Base-by-base conservation (phyloP, 176 grass and related monocot genomes). In the Elymus sibiricus region DNA sequence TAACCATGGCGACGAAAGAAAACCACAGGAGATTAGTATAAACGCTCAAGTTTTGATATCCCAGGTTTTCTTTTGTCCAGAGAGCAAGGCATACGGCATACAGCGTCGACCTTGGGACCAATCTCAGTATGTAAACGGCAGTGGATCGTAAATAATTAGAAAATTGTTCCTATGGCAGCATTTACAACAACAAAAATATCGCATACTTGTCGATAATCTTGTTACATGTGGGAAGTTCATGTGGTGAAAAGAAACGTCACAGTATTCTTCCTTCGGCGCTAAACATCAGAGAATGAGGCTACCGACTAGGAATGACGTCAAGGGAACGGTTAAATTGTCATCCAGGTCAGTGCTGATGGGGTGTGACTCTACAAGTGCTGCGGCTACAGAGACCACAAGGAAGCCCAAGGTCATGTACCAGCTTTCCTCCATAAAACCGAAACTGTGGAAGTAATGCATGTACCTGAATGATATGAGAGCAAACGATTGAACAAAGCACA, bases 371-470 rank as follows among this genome's bases (percentile, higher is more conserved):
- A 94, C 88, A 16, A 92, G 71, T 21, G 90, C 81, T 24, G 93
- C 82, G 27, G 90, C 84, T 55, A 95, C 58, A 29, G 93, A 98
- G 14, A 89, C 81, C 82, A 88, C 31, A 62, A 94, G 90, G 90
- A 98, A 95, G 59, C 88, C 66, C 25, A 95, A 84, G 82, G 63
- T 77, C 90, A 78, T 86, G 24, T 61, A 62, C 96, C 93, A 94
- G 70, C 39, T 95, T 79, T 95, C 90, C 84, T 94, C 90, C 7
- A 98, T 86, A 38, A 95, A 89, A 40, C 93, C 96, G 62, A 98
- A 98, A 44, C 75, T 72, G 74, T 94, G 91, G 88, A 87, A 94
- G 84, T 95, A 95, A 79, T 95, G 93, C 93, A 98, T 91, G 88
- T 92, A 98, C 92, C 96, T 98, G 86, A 72, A 84, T 34, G 78